Evolutionary conservation across 2,329 filamentous ascomycete genomes (phyloP), one percentile per base, ranked within the genome.

Genomic region (Uncinocarpus reesii): DNA sequence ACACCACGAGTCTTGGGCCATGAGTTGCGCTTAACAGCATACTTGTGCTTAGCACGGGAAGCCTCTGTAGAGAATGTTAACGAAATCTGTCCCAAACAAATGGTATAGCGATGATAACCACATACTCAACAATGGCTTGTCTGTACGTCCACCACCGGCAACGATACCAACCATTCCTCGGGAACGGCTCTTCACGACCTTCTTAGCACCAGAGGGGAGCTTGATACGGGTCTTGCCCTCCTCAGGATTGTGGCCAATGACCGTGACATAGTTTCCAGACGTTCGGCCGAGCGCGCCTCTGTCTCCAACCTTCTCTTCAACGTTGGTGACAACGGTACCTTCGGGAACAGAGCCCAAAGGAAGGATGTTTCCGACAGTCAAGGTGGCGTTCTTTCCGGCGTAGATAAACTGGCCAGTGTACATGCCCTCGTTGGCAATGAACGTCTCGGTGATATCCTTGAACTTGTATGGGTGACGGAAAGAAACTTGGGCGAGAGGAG

Each of bases 1-100:
- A 98, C 92, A 95, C 92, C 92, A 92, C 92, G 90, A 81, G 92
- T 98, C 86, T 94, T 95, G 77, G 92, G 92, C 92, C 92, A 98
- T 71, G 83, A 90, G 87, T 98, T 96, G 72, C 92, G 88, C 88
- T 98, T 98, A 78, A 95, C 93, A 64, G 89, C 88, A 78, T 95
- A 98, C 86, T 98, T 98, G 73, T 96, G 90, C 87, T 96, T 98
- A 69, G 92, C 92, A 71, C 92, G 87, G 68, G 90, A 96, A 67
- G 92, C 92, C 90, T 98, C 82, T 86, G 78, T 74, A 63, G 37
- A 23, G 49, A 29, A 35, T 23, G 60, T 78, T 62, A 79, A 75
- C 58, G 64, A 49, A 36, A 13, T n/a, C n/a, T n/a, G n/a, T n/a
- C 24, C 20, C 36, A 21, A 10, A 7, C 26, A 31, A 29, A 35